These are phyloP conservation scores for Aspergillus sp. DNA, from an alignment of 2,329 filamentous ascomycete genomes.

Conservation along the genomic window DNA sequence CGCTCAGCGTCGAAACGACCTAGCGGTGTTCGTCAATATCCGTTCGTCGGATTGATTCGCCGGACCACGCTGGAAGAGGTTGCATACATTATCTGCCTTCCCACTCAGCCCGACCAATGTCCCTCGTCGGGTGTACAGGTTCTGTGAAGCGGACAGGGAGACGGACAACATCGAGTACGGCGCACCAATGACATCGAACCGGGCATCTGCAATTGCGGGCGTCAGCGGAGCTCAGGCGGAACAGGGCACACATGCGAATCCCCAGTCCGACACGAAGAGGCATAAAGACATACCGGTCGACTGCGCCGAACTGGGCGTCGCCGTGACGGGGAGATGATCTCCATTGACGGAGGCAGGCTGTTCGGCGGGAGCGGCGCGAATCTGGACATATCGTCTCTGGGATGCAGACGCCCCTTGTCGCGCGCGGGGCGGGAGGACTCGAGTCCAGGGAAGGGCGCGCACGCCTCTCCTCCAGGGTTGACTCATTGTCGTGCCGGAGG, in stretches of 20 bases:
- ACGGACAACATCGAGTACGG: constrained; percentile 94
- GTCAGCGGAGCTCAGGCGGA: constrained; percentile 14
- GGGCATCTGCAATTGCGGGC: constrained; percentile 65
- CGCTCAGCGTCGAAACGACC: constrained; percentile 84
- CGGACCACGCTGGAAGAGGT: not conserved
- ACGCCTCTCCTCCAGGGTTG: constrained; percentile 36
- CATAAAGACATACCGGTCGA: constrained; percentile 41
- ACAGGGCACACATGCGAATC: not conserved
- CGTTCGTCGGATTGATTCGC: not conserved
- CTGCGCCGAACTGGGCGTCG: constrained; percentile 38
- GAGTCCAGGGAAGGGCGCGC: constrained; percentile 32
- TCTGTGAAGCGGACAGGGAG: constrained; percentile 87
- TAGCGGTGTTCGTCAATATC: constrained; percentile 35
- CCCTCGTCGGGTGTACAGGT: constrained; percentile 86
- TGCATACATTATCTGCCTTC: constrained; percentile 78
- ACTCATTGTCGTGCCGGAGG: constrained; percentile 31
- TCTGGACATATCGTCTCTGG: constrained; percentile 41
- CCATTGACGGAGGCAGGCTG: constrained; percentile 37
- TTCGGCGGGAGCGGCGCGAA: constrained; percentile 44
- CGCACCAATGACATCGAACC: constrained; percentile 88
- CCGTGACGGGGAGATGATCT: constrained; percentile 35
- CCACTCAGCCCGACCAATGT: constrained; percentile 88
- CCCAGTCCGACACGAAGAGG: not conserved
- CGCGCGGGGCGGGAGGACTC: constrained; percentile 26
- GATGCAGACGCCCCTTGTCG: constrained; percentile 17